Percentiles rank a stretch among this genome's conserved stretches.
These are phyloP conservation scores for Sporisorium scitamineum DNA, from an alignment of 1,284 basidiomycete species.

Conservation along the genomic window DNA sequence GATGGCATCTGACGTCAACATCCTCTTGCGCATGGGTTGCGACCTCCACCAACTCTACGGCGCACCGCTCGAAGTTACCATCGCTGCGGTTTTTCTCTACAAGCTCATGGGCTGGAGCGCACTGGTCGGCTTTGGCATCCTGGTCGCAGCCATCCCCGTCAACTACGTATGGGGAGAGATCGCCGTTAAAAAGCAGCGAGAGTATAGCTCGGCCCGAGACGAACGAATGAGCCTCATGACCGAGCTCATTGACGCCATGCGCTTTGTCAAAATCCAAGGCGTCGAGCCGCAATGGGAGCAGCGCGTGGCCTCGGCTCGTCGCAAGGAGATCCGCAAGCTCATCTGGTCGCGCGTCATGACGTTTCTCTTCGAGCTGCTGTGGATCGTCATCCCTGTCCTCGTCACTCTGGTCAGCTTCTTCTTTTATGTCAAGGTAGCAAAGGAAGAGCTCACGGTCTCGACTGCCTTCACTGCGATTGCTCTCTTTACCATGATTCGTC, in stretches of 20 bases:
- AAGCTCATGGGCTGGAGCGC: constrained; percentile 85
- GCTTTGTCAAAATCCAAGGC: constrained; percentile 78
- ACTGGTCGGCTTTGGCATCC: constrained; percentile 84
- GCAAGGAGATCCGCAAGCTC: constrained; percentile 63
- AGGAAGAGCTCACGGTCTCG: constrained; percentile 53
- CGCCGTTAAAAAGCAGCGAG: constrained; percentile 80
- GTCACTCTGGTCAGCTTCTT: constrained; percentile 62
- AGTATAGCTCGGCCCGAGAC: constrained; percentile 79
- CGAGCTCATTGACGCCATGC: constrained; percentile 78
- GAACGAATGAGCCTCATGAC: constrained; percentile 86
- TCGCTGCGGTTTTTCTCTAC: constrained; percentile 72
- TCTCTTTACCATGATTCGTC: constrained; percentile 54
- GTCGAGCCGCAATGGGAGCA: constrained; percentile 53
- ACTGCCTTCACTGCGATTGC: constrained; percentile 59
- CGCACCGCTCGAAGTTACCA: constrained; percentile 83
- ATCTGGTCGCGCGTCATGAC: constrained; percentile 53
- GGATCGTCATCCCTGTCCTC: constrained; percentile 53
- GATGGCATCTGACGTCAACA: constrained; percentile 70
- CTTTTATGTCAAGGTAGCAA: constrained; percentile 56
- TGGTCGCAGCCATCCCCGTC: constrained; percentile 80
- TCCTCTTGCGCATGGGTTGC: constrained; percentile 70
- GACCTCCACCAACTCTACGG: constrained; percentile 73
- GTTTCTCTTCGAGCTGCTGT: constrained; percentile 70
- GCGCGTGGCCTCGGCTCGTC: constrained; percentile 55
- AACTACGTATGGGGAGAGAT: constrained; percentile 77